Percentiles rank a stretch among this genome's conserved stretches.
Conservation (phyloP, 2,329 filamentous ascomycete genomes). For the Rhytidhysteron rufulum region DNA sequence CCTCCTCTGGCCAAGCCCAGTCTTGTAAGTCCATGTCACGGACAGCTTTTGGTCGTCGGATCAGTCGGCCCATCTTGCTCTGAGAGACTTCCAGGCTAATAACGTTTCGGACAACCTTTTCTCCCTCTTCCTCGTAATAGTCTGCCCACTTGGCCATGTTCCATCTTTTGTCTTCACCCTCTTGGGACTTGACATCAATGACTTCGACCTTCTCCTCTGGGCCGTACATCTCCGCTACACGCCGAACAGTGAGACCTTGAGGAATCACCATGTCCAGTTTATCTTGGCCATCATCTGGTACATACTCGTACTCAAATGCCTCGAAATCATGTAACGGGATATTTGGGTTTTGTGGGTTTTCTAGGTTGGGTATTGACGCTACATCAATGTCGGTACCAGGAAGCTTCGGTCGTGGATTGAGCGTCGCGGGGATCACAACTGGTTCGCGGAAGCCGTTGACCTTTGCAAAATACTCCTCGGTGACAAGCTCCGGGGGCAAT, state of each 20-base stretch:
- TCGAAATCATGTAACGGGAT: slow-evolving; percentile 22
- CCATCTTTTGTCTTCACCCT: slow-evolving; percentile 62
- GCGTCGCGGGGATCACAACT: slow-evolving; percentile 60
- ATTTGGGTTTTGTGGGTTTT: neutral
- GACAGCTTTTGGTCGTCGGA: slow-evolving; percentile 61
- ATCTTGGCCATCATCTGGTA: slow-evolving; percentile 60
- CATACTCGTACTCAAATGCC: slow-evolving; percentile 48
- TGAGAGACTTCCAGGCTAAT: slow-evolving; percentile 67
- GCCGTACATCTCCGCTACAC: slow-evolving; percentile 62
- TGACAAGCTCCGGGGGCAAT: slow-evolving; percentile 60
- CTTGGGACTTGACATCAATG: slow-evolving; percentile 67
- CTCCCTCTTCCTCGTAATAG: slow-evolving; percentile 61
- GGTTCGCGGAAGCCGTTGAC: slow-evolving; percentile 62
- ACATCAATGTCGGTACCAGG: slow-evolving; percentile 11
- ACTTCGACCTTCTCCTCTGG: slow-evolving; percentile 61
- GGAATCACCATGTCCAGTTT: slow-evolving; percentile 66
- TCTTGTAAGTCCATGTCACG: slow-evolving; percentile 59
- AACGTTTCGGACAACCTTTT: slow-evolving; percentile 64
- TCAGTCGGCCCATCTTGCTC: slow-evolving; percentile 58
- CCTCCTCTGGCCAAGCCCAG: slow-evolving; percentile 53
- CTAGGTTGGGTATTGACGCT: neutral
- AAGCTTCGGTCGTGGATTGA: slow-evolving; percentile 52
- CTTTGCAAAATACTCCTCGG: slow-evolving; percentile 60
- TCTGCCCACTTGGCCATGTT: slow-evolving; percentile 64
- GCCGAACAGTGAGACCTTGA: slow-evolving; percentile 58